These are phyloP conservation scores for Novymonas esmeraldas DNA, from an alignment of 208 protist species.

Conservation along the genomic window DNA sequence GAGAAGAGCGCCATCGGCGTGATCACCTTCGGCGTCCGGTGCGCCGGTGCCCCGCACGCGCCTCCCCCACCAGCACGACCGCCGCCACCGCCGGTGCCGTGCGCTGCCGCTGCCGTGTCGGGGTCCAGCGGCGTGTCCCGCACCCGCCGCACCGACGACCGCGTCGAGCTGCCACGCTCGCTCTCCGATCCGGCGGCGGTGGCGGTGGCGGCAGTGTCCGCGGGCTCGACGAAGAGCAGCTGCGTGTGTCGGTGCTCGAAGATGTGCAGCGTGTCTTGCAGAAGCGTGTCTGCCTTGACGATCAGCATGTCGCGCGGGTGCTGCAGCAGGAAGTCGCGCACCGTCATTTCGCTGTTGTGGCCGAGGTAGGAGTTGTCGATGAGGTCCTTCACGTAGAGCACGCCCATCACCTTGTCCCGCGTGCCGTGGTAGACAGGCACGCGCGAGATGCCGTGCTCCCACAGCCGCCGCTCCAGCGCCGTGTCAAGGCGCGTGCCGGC, in stretches of 20 bases:
- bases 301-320: constrained; percentile 65
- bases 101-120: too few species aligned
- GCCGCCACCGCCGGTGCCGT: too few species aligned
- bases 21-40: constrained; percentile 11
- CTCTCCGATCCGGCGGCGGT: neutral
- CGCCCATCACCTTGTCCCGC: constrained; percentile 54
- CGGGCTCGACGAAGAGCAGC: constrained; percentile 58
- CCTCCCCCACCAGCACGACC: too few species aligned
- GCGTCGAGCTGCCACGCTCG: neutral
- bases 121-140: neutral
- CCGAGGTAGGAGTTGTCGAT: constrained; percentile 45
- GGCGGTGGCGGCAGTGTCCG: neutral
- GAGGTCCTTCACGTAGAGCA: constrained; percentile 81
- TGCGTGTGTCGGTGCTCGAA: constrained; percentile 62
- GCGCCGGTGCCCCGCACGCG: neutral
- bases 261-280: constrained; percentile 60
- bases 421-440: constrained; percentile 60
- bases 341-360: constrained; percentile 38
- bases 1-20: constrained; percentile 18
- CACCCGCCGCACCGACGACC: neutral
- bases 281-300: constrained; percentile 39
- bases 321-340: constrained; percentile 54
- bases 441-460: constrained; percentile 76
- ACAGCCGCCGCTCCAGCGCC: constrained; percentile 55
- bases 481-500: constrained; percentile 35